Base-by-base conservation (phyloP, 805 yeast genomes). In the Vanderwaltozyma tropicalis region DNA sequence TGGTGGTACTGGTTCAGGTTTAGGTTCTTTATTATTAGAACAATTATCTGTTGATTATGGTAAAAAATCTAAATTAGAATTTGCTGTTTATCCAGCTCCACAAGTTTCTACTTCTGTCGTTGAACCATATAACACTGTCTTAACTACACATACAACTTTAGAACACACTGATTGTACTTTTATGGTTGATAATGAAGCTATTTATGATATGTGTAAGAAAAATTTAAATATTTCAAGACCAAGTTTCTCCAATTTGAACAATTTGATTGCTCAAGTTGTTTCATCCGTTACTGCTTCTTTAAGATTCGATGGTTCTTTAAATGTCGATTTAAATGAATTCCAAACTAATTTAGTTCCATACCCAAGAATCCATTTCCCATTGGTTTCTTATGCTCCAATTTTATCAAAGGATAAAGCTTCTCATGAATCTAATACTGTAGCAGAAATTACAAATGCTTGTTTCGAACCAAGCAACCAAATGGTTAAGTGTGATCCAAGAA, bases 1-100 rank as follows among this genome's bases (percentile, higher is more conserved):
- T 64, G 98, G 98, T 71, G 98, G 98, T 75, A 89, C 98, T 30
- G 98, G 98, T 59, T 87, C 96, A 28, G 98, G 98, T 56, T 80
- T 89, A 57, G 98, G 97, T 34, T 87, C 97, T 18, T 71, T 89
- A 52, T 72, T 89, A 57, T 74, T 89, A 53, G 97, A 89, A 67
- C 94, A 87, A 57, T 77, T 89, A 55, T 80, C 94, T 25, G 72
- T 79, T 52, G 96, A 89, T 63, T 89, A 80, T 61, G 96, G 96
- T 56, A 89, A 89, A 67, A 89, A 89, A 69, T 84, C 97, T 48
- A 92, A 92, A 68, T 77, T 89, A 53, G 97, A 89, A 67, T 89
- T 89, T 56, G 97, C 97, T 31, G 97, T 92, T 34, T 92, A 89
- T 68, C 98, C 98, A 42, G 96, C 96, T 43, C 96, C 97, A 36